Conservation (phyloP, 768 basidiomycete genomes). For the Polyporus arcularius region DNA sequence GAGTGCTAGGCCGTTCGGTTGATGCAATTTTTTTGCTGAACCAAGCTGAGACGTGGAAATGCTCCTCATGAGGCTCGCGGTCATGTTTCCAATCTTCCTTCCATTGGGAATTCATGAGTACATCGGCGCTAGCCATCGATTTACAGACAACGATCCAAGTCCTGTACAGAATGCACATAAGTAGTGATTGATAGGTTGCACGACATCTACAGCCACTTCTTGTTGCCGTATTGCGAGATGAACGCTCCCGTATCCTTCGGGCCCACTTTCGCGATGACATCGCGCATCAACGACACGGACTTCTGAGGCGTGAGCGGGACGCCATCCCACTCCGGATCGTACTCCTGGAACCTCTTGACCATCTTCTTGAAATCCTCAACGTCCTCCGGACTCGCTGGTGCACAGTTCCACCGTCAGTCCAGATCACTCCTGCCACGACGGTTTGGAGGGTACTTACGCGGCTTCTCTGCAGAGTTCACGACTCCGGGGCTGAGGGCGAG, state of each 20-base stretch:
- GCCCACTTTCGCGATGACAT: slow-evolving; percentile 1
- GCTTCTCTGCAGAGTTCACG: slow-evolving; percentile 32
- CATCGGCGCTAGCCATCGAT: no score
- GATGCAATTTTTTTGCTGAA: no score
- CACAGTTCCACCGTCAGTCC: no score
- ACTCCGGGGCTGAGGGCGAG: slow-evolving; percentile 40
- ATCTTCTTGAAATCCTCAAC: slow-evolving; percentile 27
- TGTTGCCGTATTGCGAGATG: slow-evolving; percentile 28
- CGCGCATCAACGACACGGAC: slow-evolving; percentile 15
- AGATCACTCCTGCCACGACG: no score
- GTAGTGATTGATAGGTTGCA: background rate
- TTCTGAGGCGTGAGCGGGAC: slow-evolving; percentile 14
- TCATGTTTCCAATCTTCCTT: no score
- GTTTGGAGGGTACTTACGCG: slow-evolving; percentile 9
- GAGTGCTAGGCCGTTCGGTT: no score
- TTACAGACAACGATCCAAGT: no score
- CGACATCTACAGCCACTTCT: slow-evolving; percentile 22
- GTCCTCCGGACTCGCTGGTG: slow-evolving; percentile 19
- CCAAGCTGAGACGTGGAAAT: no score
- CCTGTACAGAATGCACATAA: background rate
- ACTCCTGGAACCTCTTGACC: slow-evolving; percentile 26
- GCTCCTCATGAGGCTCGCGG: no score
- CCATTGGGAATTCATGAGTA: no score
- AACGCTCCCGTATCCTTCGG: slow-evolving; percentile 25
- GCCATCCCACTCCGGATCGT: slow-evolving; percentile 17